phyloP scores from a whole-genome alignment of 306 rosid genomes.

The Pterocarpus santalinus region DNA sequence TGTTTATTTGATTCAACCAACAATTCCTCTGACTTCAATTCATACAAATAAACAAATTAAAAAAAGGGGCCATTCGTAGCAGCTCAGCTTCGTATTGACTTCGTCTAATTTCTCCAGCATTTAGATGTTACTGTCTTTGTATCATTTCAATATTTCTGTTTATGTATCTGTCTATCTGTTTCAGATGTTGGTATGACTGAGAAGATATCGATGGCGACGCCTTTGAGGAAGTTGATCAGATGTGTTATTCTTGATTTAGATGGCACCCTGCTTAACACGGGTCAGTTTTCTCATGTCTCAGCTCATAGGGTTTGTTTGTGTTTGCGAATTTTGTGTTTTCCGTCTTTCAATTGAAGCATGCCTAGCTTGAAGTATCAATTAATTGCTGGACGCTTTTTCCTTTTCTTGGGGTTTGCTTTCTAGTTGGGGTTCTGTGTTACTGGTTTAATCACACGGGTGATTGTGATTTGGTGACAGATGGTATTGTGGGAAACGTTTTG shows the following conservation, averaged over 20 bases:
- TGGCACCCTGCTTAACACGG: slow-evolving; percentile 87
- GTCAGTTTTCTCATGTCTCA: slow-evolving; percentile 41
- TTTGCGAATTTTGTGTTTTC: neutral
- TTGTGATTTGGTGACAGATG: slow-evolving; percentile 65
- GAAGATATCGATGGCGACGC: slow-evolving; percentile 58
- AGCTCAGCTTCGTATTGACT: neutral
- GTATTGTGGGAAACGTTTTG: slow-evolving; percentile 68
- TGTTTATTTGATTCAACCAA: too few species aligned
- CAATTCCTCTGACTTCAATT: too few species aligned
- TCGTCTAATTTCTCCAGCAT: neutral
- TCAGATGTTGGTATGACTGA: slow-evolving; percentile 7
- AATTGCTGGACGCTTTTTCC: neutral
- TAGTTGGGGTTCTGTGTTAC: slow-evolving; percentile 4
- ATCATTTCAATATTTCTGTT: too few species aligned
- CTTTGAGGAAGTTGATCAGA: slow-evolving; percentile 59
- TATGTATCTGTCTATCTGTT: neutral
- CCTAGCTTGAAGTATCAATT: neutral
- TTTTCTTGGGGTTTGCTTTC: neutral
- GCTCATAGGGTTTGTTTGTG: neutral
- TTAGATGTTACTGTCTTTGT: too few species aligned
- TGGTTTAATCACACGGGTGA: slow-evolving; percentile 21
- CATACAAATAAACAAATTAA: too few species aligned
- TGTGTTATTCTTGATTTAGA: slow-evolving; percentile 91
- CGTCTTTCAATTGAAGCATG: neutral
- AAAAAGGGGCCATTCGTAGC: neutral